phyloP scores from a whole-genome alignment of 2,329 filamentous ascomycete species.

The Hymenoscyphus repandus region DNA sequence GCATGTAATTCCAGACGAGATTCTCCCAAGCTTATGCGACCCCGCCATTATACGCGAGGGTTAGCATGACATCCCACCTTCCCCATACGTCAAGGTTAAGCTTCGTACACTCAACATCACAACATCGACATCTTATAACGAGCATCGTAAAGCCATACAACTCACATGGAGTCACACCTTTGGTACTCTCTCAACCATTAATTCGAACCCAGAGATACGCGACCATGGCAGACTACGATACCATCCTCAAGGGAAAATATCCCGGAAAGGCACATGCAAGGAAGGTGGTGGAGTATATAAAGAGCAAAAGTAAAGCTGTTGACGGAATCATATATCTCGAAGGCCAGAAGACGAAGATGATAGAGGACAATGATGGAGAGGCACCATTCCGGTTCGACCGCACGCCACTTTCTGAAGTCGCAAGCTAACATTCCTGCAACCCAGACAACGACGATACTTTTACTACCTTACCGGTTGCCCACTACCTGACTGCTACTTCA shows the following conservation, averaged over 20 bases:
- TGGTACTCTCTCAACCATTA: background rate
- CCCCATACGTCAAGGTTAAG: conserved; percentile 3
- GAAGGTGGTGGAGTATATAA: conserved; percentile 76
- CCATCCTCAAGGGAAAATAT: conserved; percentile 57
- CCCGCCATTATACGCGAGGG: conserved; percentile 4
- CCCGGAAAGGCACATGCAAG: conserved; percentile 84
- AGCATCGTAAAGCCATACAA: background rate
- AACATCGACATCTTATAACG: background rate
- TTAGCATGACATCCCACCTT: conserved; percentile 11
- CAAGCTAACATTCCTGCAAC: conserved; percentile 5
- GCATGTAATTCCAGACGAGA: background rate
- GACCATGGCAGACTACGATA: conserved; percentile 22
- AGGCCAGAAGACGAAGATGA: conserved; percentile 71
- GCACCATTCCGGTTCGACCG: conserved; percentile 65
- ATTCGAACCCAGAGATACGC: background rate
- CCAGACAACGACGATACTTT: conserved; percentile 83
- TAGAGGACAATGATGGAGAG: conserved; percentile 84
- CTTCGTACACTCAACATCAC: background rate
- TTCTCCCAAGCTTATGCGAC: background rate
- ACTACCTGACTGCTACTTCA: conserved; percentile 72
- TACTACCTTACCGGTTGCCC: conserved; percentile 88
- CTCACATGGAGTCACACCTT: background rate
- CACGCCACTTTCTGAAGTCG: background rate
- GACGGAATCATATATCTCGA: conserved; percentile 83
- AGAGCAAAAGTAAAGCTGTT: conserved; percentile 56